Conservation (phyloP, 345 rosid genomes). For the Ceriops tagal region DNA sequence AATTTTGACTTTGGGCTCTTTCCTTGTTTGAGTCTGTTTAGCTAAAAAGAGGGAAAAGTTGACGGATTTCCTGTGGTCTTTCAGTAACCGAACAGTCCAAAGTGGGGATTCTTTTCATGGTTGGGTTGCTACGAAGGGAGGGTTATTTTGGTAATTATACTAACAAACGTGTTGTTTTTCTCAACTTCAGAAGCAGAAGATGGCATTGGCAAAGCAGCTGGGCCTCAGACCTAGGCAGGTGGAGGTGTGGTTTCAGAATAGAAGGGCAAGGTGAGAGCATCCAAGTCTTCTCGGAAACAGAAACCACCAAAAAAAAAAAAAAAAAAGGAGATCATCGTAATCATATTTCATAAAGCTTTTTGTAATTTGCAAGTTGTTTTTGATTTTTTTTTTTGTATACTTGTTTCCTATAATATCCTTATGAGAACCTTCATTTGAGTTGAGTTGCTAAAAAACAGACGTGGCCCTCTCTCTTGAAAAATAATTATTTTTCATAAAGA, state of each 20-base stretch:
- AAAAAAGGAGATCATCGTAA: too few species aligned
- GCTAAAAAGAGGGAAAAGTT: neutral
- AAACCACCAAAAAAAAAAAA: too few species aligned
- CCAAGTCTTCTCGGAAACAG: too few species aligned
- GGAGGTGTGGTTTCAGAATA: conserved; percentile 41
- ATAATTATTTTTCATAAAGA: too few species aligned
- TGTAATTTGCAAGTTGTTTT: conserved; percentile 10
- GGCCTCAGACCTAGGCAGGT: conserved; percentile 33
- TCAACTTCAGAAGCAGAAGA: conserved; percentile 72
- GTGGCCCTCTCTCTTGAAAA: too few species aligned
- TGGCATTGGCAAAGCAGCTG: conserved; percentile 59
- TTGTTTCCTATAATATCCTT: neutral
- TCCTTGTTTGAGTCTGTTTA: neutral
- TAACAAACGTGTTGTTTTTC: neutral
- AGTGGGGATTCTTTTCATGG: neutral
- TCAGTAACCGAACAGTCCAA: conserved; percentile 12
- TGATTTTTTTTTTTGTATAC: neutral
- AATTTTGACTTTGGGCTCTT: neutral
- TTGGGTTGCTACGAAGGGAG: too few species aligned
- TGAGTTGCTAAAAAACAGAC: too few species aligned
- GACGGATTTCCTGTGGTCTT: conserved; percentile 4
- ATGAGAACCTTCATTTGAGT: conserved; percentile 5
- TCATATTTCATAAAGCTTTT: too few species aligned
- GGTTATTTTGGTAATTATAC: conserved; percentile 18
- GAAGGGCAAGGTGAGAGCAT: conserved; percentile 37